phyloP scores from a whole-genome alignment of 2,329 filamentous ascomycete species.

The Endoconidiophora polonica region DNA sequence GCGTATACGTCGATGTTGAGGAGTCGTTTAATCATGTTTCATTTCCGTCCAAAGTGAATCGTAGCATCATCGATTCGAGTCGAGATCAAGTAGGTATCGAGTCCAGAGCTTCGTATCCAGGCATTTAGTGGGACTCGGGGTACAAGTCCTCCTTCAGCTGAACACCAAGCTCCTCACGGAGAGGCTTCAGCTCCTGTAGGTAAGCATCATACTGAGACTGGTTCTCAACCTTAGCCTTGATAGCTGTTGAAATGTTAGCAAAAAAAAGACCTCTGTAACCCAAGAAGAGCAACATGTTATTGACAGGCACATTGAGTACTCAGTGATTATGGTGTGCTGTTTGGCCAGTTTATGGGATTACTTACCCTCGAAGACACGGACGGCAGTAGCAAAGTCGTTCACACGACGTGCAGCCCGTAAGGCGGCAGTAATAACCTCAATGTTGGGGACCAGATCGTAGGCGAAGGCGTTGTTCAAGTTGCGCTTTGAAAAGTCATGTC shows the following conservation, averaged over 20 bases:
- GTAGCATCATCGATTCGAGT: not conserved
- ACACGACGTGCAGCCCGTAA: slow-evolving; percentile 88
- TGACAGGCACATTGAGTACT: too few species aligned
- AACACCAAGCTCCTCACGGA: slow-evolving; percentile 87
- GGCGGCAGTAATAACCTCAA: slow-evolving; percentile 77
- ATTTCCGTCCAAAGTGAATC: not conserved
- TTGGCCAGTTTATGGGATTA: slow-evolving; percentile 1
- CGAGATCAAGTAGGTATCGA: slow-evolving; percentile 3
- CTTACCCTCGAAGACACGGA: slow-evolving; percentile 96
- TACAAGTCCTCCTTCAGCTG: slow-evolving; percentile 85
- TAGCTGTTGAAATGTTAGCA: slow-evolving; percentile 38
- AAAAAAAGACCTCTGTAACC: too few species aligned
- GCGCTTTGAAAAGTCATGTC: slow-evolving; percentile 31
- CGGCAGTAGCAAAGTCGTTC: slow-evolving; percentile 96
- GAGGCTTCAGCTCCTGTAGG: slow-evolving; percentile 76
- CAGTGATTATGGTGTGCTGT: too few species aligned
- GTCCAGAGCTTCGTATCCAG: not conserved
- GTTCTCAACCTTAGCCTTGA: slow-evolving; percentile 99
- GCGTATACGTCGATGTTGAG: not conserved
- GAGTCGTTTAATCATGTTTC: too few species aligned
- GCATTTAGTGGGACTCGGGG: slow-evolving; percentile 41
- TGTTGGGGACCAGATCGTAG: slow-evolving; percentile 96
- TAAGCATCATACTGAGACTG: slow-evolving; percentile 94
- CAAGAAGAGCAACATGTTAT: too few species aligned
- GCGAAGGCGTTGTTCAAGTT: slow-evolving; percentile 99